Evolutionary conservation across 345 rosid genomes (phyloP), one percentile per base, ranked within the genome.

Genomic region (Limnanthes douglasii): DNA sequence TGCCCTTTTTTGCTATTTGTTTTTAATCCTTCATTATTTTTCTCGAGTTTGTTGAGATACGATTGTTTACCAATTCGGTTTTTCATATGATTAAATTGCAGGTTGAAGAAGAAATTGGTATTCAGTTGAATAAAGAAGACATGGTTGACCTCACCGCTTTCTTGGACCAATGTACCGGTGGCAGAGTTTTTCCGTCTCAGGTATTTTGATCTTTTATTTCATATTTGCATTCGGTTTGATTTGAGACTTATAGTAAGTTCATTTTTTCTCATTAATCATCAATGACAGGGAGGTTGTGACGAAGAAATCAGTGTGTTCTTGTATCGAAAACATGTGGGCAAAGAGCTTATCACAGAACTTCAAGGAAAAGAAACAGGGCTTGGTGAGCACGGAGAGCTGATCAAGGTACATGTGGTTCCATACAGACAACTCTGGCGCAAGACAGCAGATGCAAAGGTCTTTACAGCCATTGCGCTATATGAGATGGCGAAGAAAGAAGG

Each of bases 61-160:
- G n/a, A n/a, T n/a, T n/a, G n/a, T n/a, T n/a, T n/a, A n/a, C n/a
- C n/a, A n/a, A n/a, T n/a, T n/a, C n/a, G n/a, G n/a, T n/a, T n/a
- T n/a, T n/a, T n/a, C n/a, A n/a, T n/a, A n/a, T n/a, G n/a, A n/a
- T n/a, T n/a, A n/a, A n/a, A n/a, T n/a, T n/a, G n/a, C 60, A 88
- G 95, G 86, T 88, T 6, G 86, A 79, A 65, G 97, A 88, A 57
- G 97, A 88, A 51, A 70, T 65, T 0, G 86, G 95, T 49, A 79
- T 83, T 45, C 71, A 64, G 20, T 53, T 88, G 41, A 83, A 57
- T 16, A 52, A 65, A 1, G 79, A 72, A 46, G 81, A 76, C 55
- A 66, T 79, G 86, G 57, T 88, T 46, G 88, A 88, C 56, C 86
- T 88, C 50, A 76, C 97, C 1, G 64, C 84, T 45, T 83, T 88